Evolutionary conservation across 306 rosid genomes (phyloP).

Genomic region (Quercus rubra): DNA sequence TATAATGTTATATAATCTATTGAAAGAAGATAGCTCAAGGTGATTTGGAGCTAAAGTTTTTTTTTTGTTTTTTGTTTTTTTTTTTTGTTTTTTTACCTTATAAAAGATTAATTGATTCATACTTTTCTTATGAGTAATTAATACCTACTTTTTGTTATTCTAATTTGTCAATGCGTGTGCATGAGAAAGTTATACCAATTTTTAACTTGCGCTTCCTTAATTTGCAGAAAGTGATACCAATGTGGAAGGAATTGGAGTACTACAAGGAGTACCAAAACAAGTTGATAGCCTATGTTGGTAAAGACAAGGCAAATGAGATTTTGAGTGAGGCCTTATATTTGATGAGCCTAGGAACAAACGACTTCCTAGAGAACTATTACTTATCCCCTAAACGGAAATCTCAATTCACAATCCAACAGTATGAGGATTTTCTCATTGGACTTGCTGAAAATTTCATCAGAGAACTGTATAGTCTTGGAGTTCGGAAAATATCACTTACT

Average conservation of each 20-base stretch:
- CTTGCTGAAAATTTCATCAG: constrained; percentile 42
- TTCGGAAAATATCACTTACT: constrained; percentile 48
- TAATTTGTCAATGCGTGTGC: not conserved
- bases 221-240: constrained; percentile 71
- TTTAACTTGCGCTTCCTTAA: not conserved
- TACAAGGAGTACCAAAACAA: constrained; percentile 60
- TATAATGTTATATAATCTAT: too few relatives aligned
- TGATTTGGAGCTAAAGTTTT: not conserved
- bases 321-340: constrained; percentile 46
- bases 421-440: constrained; percentile 41
- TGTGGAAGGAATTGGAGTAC: constrained; percentile 73
- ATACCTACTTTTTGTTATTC: not conserved
- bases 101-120: too few relatives aligned
- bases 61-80: not conserved
- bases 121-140: too few relatives aligned
- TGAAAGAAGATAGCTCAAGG: too few relatives aligned
- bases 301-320: constrained; percentile 35
- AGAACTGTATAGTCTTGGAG: constrained; percentile 52
- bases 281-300: constrained; percentile 46
- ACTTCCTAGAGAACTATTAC: constrained; percentile 72
- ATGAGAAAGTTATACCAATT: too few relatives aligned
- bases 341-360: constrained; percentile 71
- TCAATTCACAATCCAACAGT: constrained; percentile 40
- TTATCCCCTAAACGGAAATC: constrained; percentile 32
- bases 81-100: too few relatives aligned